Evolutionary conservation across 2,329 filamentous ascomycete genomes (phyloP).

Genomic region (Onygenales sp.): DNA sequence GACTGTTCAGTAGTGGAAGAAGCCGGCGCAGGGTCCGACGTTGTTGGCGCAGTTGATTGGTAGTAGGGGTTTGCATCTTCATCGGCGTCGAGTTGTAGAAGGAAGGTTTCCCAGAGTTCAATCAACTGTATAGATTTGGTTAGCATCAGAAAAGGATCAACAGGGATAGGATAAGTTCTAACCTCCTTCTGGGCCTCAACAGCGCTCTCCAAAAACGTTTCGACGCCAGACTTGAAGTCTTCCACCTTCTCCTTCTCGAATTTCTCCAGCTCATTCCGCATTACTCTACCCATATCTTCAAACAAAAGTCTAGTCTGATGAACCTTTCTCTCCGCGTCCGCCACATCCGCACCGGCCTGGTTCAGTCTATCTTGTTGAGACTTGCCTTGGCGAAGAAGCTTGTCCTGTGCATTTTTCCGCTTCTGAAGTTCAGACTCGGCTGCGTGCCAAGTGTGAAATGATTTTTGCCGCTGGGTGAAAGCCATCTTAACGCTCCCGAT

Average conservation of each 20-base stretch:
- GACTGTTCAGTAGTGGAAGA: slow-evolving; percentile 5
- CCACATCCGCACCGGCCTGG: slow-evolving; percentile 84
- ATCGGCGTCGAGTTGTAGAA: slow-evolving; percentile 90
- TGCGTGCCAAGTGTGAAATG: slow-evolving; percentile 86
- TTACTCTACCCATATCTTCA: slow-evolving; percentile 92
- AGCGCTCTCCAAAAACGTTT: slow-evolving; percentile 93
- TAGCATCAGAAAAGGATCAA: slow-evolving; percentile 2
- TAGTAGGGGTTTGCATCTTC: slow-evolving; percentile 58
- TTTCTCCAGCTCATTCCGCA: slow-evolving; percentile 81
- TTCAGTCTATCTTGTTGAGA: slow-evolving; percentile 92
- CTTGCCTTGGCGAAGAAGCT: slow-evolving; percentile 86
- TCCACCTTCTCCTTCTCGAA: slow-evolving; percentile 98
- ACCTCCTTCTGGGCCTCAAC: slow-evolving; percentile 99
- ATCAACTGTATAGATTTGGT: slow-evolving; percentile 53
- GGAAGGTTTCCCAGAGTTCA: slow-evolving; percentile 97
- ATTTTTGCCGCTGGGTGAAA: slow-evolving; percentile 86
- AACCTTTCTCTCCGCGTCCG: slow-evolving; percentile 87
- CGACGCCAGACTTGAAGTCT: slow-evolving; percentile 95
- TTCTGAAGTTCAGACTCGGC: slow-evolving; percentile 88
- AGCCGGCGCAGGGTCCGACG: slow-evolving; percentile 2
- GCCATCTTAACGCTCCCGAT: slow-evolving; percentile 93
- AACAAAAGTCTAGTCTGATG: slow-evolving; percentile 85
- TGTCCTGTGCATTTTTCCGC: slow-evolving; percentile 80
- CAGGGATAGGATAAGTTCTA: slow-evolving; percentile 20
- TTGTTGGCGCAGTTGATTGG: slow-evolving; percentile 18